A percentile compares a stretch with the other conserved stretches of the same genome.
These are phyloP conservation scores for Polyporus tsugae DNA, from an alignment of 1,284 basidiomycete species.

Conservation along the genomic window DNA sequence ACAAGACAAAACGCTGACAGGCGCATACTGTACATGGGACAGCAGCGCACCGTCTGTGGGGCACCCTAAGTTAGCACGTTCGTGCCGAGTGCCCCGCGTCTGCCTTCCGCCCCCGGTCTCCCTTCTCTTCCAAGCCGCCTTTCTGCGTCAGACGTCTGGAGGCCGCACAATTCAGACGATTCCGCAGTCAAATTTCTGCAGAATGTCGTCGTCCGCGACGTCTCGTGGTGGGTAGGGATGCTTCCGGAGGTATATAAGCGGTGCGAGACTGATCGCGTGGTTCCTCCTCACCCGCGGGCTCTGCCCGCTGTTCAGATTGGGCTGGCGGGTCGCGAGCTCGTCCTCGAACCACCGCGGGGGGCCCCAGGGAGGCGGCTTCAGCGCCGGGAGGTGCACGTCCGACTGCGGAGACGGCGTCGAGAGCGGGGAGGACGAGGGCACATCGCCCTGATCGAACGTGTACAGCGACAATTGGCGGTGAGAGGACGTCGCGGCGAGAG, in stretches of 20 bases:
- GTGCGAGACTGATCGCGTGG: slow-evolving; percentile 29
- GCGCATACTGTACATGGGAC: not conserved
- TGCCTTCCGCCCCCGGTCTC: slow-evolving; percentile 8
- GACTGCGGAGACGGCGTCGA: not conserved
- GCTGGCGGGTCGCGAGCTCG: slow-evolving; percentile 29
- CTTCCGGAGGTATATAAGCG: slow-evolving; percentile 33
- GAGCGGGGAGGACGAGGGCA: slow-evolving; percentile 9
- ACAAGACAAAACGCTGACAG: slow-evolving; percentile 8
- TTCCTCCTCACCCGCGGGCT: slow-evolving; percentile 14
- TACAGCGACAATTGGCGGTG: slow-evolving; percentile 22
- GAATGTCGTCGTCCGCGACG: slow-evolving; percentile 31
- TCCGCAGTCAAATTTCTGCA: slow-evolving; percentile 31
- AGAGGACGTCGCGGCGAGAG: not conserved
- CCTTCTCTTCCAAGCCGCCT: slow-evolving; percentile 2
- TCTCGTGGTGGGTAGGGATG: slow-evolving; percentile 32
- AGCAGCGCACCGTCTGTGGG: not conserved
- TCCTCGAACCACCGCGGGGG: slow-evolving; percentile 29
- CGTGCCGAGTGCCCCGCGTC: not conserved
- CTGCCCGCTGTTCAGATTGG: slow-evolving; percentile 22
- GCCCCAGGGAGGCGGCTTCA: slow-evolving; percentile 32
- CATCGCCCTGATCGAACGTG: slow-evolving; percentile 21
- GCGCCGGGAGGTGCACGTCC: slow-evolving; percentile 24
- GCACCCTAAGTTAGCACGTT: not conserved
- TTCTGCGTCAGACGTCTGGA: not conserved
- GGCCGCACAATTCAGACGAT: slow-evolving; percentile 14